Evolutionary conservation across 495 filamentous ascomycete genomes (phyloP).

Genomic region (Penicillium turbatum): DNA sequence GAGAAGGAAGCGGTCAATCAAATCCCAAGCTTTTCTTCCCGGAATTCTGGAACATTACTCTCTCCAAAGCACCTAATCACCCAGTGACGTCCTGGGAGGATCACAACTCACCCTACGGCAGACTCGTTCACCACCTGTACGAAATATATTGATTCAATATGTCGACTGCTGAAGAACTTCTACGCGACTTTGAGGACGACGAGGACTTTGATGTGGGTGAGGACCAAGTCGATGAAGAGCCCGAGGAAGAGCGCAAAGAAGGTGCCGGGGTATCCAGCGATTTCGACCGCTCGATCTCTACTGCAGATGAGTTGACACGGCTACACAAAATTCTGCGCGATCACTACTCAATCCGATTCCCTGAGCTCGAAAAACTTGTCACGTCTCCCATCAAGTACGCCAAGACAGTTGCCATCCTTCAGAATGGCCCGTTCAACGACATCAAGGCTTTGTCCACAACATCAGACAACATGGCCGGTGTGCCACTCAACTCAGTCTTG

Average conservation of each 20-base stretch:
- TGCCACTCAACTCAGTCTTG: conserved; percentile 70
- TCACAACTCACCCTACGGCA: background rate
- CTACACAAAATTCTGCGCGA: conserved; percentile 95
- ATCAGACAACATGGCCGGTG: conserved; percentile 68
- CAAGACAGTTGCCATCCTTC: conserved; percentile 88
- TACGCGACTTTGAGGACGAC: conserved; percentile 45
- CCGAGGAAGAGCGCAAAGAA: conserved; percentile 25
- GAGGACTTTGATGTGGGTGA: conserved; percentile 29
- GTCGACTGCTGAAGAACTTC: conserved; percentile 44
- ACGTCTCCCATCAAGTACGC: conserved; percentile 92
- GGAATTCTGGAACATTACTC: background rate
- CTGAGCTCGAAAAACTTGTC: conserved; percentile 92
- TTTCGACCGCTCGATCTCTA: conserved; percentile 87
- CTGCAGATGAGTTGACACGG: conserved; percentile 85
- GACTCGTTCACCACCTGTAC: background rate
- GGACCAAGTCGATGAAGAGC: conserved; percentile 25
- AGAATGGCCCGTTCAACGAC: conserved; percentile 87
- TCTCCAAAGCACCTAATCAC: background rate
- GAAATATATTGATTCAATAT: conserved; percentile 17
- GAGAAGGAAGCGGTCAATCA: background rate
- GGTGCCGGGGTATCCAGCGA: conserved; percentile 58
- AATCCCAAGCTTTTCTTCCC: conserved; percentile 2
- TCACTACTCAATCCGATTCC: conserved; percentile 90
- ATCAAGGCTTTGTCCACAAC: conserved; percentile 71
- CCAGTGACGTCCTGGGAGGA: conserved; percentile 11